Evolutionary conservation across 208 protist species (phyloP).

Genomic region (Trypanosoma vivax): DNA sequence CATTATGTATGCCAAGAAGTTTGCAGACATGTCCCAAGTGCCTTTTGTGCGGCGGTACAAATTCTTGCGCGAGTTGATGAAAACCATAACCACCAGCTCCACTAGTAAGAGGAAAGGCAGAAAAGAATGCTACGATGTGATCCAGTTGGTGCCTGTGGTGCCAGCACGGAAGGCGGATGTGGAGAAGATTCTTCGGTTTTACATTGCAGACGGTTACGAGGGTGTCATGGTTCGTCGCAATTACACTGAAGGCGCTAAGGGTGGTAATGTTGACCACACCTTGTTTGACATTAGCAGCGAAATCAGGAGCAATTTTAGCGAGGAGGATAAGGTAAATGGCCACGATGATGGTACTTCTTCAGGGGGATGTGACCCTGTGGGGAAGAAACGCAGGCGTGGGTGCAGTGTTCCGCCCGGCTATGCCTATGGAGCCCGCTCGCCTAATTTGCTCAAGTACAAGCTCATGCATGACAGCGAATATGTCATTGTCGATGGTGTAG

Average conservation of each 20-base stretch:
- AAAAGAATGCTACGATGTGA: too few species aligned
- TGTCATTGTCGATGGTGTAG: slow-evolving; percentile 69
- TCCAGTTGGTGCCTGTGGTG: slow-evolving; percentile 49
- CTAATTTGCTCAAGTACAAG: slow-evolving; percentile 86
- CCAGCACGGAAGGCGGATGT: slow-evolving; percentile 27
- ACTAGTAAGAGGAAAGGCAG: slow-evolving; percentile 15
- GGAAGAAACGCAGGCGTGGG: too few species aligned
- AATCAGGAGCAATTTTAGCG: background rate
- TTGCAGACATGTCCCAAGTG: slow-evolving; percentile 19
- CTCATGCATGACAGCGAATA: slow-evolving; percentile 87
- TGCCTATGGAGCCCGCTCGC: slow-evolving; percentile 71
- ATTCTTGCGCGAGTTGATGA: slow-evolving; percentile 28
- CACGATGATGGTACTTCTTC: background rate
- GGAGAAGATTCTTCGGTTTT: slow-evolving; percentile 28
- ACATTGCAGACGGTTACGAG: slow-evolving; percentile 73
- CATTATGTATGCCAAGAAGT: slow-evolving; percentile 51
- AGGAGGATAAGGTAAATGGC: background rate
- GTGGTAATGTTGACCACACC: too few species aligned
- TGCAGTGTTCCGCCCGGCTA: too few species aligned
- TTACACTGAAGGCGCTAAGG: background rate
- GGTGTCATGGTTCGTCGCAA: slow-evolving; percentile 81
- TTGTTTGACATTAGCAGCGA: background rate
- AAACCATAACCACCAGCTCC: slow-evolving; percentile 4
- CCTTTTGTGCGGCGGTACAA: slow-evolving; percentile 46
- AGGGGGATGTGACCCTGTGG: too few species aligned